phyloP scores from a whole-genome alignment of 2,329 filamentous ascomycete species.

The Fonsecaea monophora region DNA sequence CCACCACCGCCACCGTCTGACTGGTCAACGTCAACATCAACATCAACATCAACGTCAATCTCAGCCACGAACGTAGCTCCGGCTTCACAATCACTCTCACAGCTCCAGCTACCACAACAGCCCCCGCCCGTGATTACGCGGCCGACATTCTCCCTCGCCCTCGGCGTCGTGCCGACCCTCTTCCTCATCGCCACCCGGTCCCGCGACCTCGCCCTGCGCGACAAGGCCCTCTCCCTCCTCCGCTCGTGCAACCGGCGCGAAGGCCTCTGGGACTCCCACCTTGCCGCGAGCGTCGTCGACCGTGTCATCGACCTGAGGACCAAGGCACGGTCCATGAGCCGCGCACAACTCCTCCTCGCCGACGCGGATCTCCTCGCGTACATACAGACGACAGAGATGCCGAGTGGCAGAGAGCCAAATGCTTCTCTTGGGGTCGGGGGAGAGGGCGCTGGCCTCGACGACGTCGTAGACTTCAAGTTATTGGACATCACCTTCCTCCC shows the following conservation, averaged over 20 bases:
- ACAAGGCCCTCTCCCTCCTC: slow-evolving; percentile 68
- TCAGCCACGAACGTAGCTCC: not conserved
- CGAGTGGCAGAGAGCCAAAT: not conserved
- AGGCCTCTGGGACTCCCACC: slow-evolving; percentile 67
- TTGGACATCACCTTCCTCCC: slow-evolving; percentile 24
- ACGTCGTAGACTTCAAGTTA: slow-evolving; percentile 17
- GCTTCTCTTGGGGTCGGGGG: not conserved
- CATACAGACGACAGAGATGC: not conserved
- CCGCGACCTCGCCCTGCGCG: slow-evolving; percentile 62
- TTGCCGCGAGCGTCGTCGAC: slow-evolving; percentile 25
- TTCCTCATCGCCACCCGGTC: slow-evolving; percentile 73
- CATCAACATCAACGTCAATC: not conserved
- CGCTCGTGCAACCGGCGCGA: slow-evolving; percentile 67
- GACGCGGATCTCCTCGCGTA: not conserved
- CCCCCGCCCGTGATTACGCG: not conserved
- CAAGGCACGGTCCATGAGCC: not conserved
- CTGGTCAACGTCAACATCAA: not conserved
- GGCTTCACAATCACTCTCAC: not conserved
- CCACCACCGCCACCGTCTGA: not conserved
- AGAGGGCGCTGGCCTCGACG: not conserved
- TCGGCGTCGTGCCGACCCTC: slow-evolving; percentile 69
- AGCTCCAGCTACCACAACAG: not conserved
- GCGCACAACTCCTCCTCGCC: not conserved
- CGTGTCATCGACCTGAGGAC: slow-evolving; percentile 26
- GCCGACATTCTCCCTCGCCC: slow-evolving; percentile 63